Base-by-base conservation (phyloP, 805 yeast species). In the Zygosaccharomyces bailii region DNA sequence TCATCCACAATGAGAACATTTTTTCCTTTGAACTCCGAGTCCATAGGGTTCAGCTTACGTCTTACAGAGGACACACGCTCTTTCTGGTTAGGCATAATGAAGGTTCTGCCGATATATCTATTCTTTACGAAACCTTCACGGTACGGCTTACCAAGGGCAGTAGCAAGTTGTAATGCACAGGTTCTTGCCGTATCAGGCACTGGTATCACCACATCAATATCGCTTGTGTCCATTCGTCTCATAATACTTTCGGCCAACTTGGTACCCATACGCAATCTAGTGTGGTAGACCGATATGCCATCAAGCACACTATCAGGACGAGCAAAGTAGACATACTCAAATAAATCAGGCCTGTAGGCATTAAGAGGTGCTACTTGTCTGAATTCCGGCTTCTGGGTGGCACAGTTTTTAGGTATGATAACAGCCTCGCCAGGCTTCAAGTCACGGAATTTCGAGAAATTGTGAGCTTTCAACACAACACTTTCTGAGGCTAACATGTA, bases 151-250 rank as follows among this genome's bases (percentile, higher is more conserved):
- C 80, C 77, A 51, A 93, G 73, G 38, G 80, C 73, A 29, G 85
- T 90, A 1, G 98, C 91, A 67, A 96, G 84, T 62, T 93, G 93
- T 49, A 90, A 68, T 1, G 98, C 98, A 17, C 96, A 83, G 34
- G 95, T 90, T 67, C 98, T 79, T n/a, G 98, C 83, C 5, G 99
- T 93, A 65, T 93, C 99, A 8, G 99, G 99, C 10, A 93, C 99
- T 2, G 99, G 97, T 46, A 93, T 87, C 30, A 93, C 96, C 37
- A 91, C 99, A 59, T 93, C 99, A 44, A 93, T 83, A 48, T 78
- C 78, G 42, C 74, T 67, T 33, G 70, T 66, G 38, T 74, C 73
- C 13, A 62, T 39, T 30, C 75, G 79, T 44, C 72, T 71, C 41
- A 65, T 53, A 51, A 93, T 84, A 59, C 80, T 84, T 41, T 75